Base-by-base conservation (phyloP, 2,329 filamentous ascomycete genomes). In the Stagonosporopsis rhizophila region DNA sequence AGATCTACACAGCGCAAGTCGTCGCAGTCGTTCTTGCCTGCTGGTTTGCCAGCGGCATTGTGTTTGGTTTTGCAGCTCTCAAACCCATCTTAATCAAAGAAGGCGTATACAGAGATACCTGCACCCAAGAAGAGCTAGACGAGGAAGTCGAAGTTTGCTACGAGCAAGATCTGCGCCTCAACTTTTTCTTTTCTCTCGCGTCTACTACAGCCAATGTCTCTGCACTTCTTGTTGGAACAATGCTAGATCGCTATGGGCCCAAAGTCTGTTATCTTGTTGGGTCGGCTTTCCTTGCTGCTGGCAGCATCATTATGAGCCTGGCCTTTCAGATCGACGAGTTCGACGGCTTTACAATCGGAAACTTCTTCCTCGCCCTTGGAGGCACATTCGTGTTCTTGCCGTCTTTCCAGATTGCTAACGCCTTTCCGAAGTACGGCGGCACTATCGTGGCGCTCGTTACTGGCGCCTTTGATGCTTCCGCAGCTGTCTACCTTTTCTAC, bases 341-440 rank as follows among this genome's bases (percentile, higher is more conserved):
- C 54, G 74, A 77, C 54, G 73, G 72, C 15, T 88, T 89, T 67
- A 83, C 91, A 19, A 79, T 85, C 5, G 90, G 89, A 15, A 93
- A 94, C 73, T 80, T 93, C 20, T 86, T 91, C 52, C 82, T 95
- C 7, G 89, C 90, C 0, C 81, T 94, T 1, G 91, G 90, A 19
- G 91, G 91, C 0, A 89, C 90, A 2, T 93, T 92, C 67, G 85
- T 91, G 47, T 95, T 92, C 75, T 91, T 95, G 54, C 88, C 90
- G 8, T 90, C 89, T 3, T 94, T 94, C 75, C 91, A 95, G 72
- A 84, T 95, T 35, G 92, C 90, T 35, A 95, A 95, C 73, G 87
- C 91, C 2, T 94, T 96, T 69, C 91, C 91, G 1, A 83, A 83
- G 45, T 84, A 89, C 68, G 90, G 90, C 1, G 91, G 91, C 1